phyloP scores from a whole-genome alignment of 768 basidiomycete species.

The Suillus subalutaceus region DNA sequence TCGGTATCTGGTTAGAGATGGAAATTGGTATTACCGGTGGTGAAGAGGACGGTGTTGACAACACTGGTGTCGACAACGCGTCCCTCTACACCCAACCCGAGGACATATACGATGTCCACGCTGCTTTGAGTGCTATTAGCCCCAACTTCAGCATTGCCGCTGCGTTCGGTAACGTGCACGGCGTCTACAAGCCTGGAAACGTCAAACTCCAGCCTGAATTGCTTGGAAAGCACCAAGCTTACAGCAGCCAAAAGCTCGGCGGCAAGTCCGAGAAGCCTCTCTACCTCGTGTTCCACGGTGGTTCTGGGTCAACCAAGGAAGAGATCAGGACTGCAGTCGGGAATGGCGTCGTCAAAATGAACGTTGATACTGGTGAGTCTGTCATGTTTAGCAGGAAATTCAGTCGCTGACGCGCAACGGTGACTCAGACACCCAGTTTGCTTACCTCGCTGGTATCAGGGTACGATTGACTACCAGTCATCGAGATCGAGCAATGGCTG shows the following conservation, averaged over 20 bases:
- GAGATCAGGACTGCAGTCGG: conserved; percentile 92
- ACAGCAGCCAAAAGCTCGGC: conserved; percentile 68
- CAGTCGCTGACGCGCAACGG: conserved; percentile 11
- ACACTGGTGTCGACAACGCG: conserved; percentile 92
- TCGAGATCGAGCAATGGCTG: background rate
- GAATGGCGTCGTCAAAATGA: conserved; percentile 99
- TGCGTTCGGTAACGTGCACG: conserved; percentile 98
- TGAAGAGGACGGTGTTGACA: conserved; percentile 99
- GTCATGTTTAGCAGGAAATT: background rate
- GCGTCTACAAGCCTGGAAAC: conserved; percentile 99
- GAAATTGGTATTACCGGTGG: conserved; percentile 99
- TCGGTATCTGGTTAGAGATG: conserved; percentile 99
- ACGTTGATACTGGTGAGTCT: conserved; percentile 80
- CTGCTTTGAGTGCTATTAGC: conserved; percentile 78
- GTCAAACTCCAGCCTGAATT: conserved; percentile 92
- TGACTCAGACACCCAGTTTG: conserved; percentile 83
- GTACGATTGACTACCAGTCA: conserved; percentile 38
- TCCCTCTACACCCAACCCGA: conserved; percentile 96
- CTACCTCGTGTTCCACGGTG: conserved; percentile 99
- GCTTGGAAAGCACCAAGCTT: conserved; percentile 87
- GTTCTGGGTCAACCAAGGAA: conserved; percentile 94
- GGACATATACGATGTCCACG: conserved; percentile 91
- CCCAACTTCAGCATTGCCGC: conserved; percentile 98
- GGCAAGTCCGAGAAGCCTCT: conserved; percentile 73
- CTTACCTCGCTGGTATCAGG: conserved; percentile 86